phyloP scores from a whole-genome alignment of 352 stramenopile genomes.

The Pythium sp. region DNA sequence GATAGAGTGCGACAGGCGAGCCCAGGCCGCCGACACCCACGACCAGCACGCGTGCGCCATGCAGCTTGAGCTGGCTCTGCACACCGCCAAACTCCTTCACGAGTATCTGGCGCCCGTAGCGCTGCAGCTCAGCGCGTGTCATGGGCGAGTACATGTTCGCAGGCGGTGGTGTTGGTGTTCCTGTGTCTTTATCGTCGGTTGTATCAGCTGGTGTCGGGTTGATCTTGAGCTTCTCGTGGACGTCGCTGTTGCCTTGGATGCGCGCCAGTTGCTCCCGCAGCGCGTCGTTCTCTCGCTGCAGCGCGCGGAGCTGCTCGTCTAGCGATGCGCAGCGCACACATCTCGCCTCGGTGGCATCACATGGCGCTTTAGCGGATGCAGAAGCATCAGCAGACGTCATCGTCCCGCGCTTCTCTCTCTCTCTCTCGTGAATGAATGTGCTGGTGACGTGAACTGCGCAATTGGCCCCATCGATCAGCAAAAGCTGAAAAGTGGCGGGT shows the following conservation, averaged over 20 bases:
- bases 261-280: slow-evolving; percentile 15
- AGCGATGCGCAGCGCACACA: slow-evolving; percentile 47
- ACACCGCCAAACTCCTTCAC: slow-evolving; percentile 88
- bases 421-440: no score
- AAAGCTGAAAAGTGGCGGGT: no score
- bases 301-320: neutral
- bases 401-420: no score
- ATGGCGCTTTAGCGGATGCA: neutral
- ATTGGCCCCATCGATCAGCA: neutral
- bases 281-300: slow-evolving; percentile 18
- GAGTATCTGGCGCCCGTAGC: slow-evolving; percentile 95
- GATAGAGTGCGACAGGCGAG: slow-evolving; percentile 93
- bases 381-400: neutral
- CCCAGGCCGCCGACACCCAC: slow-evolving; percentile 95
- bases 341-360: neutral
- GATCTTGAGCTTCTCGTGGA: neutral
- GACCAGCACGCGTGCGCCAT: slow-evolving; percentile 80
- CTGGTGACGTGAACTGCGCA: neutral
- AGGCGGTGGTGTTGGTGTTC: neutral
- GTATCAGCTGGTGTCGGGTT: neutral
- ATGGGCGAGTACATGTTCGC: slow-evolving; percentile 34
- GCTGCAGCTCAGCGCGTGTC: slow-evolving; percentile 51
- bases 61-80: slow-evolving; percentile 82
- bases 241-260: neutral
- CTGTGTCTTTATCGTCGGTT: neutral